Evolutionary conservation across 345 rosid genomes (phyloP).

Genomic region (Rhodamnia rubescens): DNA sequence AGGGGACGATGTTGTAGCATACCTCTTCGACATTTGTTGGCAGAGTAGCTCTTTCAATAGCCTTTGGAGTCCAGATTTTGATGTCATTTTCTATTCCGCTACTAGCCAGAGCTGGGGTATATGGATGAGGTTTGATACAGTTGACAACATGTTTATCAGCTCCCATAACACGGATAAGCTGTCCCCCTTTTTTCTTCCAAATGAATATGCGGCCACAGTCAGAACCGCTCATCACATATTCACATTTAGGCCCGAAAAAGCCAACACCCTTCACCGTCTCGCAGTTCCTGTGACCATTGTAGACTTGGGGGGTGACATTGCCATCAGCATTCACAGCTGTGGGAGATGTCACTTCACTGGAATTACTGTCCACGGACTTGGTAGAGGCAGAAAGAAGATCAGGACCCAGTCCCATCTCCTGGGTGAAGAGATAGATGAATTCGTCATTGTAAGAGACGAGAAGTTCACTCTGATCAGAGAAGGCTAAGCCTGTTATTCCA

Average conservation of each 20-base stretch:
- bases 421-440: constrained; percentile 60
- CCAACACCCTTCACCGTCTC: constrained; percentile 80
- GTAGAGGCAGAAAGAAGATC: constrained; percentile 26
- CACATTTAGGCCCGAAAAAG: constrained; percentile 78
- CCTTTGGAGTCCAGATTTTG: constrained; percentile 80
- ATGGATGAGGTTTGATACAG: constrained; percentile 82
- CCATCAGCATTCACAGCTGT: constrained; percentile 10
- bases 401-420: constrained; percentile 70
- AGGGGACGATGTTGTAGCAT: constrained; percentile 3
- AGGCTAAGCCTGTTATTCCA: constrained; percentile 87
- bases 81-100: constrained; percentile 78
- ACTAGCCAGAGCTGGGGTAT: constrained; percentile 57
- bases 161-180: constrained; percentile 70
- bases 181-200: constrained; percentile 79
- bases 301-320: constrained; percentile 37
- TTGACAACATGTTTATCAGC: constrained; percentile 75
- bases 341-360: constrained; percentile 16
- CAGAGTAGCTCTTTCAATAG: constrained; percentile 49
- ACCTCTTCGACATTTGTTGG: constrained; percentile 70
- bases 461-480: constrained; percentile 86
- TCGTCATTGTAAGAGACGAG: constrained; percentile 75
- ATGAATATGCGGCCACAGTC: constrained; percentile 93
- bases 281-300: constrained; percentile 63
- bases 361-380: constrained; percentile 14
- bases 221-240: constrained; percentile 92